Base-by-base conservation (phyloP, 805 yeast species). In the Metschnikowia baotianmanensis region DNA sequence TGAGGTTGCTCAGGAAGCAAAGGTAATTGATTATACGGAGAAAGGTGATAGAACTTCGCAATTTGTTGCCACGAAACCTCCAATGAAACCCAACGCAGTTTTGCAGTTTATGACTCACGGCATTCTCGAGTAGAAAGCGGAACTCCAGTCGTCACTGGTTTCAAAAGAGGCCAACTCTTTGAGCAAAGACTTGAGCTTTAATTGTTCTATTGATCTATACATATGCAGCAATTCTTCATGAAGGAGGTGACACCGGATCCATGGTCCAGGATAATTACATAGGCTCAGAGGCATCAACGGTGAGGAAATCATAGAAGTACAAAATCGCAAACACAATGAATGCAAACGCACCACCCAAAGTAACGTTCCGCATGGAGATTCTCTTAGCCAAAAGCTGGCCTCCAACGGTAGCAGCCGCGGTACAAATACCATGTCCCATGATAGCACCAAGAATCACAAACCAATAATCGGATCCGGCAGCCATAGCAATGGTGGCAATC, bases 401-500 rank as follows among this genome's bases (percentile, higher is more conserved):
- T 36, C 98, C 97, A 40, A 86, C 36, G 32, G 91, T 95, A n/a
- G 99, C 98, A 44, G 88, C 77, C 24, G 78, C 78, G 0, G 97
- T 86, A 67, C 98, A 93, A 8, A 85, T 34, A 8, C 83, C 81
- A 63, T 93, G 99, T 24, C 99, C 99, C 31, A 83, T 62, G 27
- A 88, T 78, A 16, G 95, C 96, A 46, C 99, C 99, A 34, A 82
- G 52, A 34, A 91, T 87, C 28, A 90, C 95, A 51, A 74, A 73
- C 90, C 93, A 82, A 66, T 88, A 93, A 62, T 89, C 85, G 31
- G 88, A 82, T 28, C 96, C 96, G 1, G 99, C 96, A 38, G 98
- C 97, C 95, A 93, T 85, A 29, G 98, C 98, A 55, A 93, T 89
- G 24, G 97, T 93, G 31, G 97, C 96, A 41, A 93, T 88, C 68